Conservation (phyloP, 805 yeast genomes). For the Kuraishia borneana region DNA sequence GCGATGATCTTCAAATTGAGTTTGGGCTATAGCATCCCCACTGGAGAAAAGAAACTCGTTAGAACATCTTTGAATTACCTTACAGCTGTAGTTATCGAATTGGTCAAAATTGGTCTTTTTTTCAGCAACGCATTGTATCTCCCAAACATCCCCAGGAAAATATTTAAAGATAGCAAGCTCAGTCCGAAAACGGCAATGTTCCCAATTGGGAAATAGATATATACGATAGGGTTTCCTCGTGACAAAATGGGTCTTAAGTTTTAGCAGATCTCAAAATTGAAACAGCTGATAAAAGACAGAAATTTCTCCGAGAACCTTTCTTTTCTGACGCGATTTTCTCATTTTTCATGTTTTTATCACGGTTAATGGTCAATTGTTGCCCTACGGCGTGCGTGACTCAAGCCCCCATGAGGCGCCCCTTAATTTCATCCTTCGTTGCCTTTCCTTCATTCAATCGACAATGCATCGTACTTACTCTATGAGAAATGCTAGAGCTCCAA, state of each 20-base stretch:
- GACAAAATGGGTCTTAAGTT: no score
- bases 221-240: no score
- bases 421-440: not conserved
- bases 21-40: conserved; percentile 71
- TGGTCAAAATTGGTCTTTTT: conserved; percentile 30
- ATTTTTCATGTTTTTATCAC: no score
- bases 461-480: conserved; percentile 84
- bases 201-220: conserved; percentile 1
- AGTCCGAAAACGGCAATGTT: conserved; percentile 1
- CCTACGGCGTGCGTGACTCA: no score
- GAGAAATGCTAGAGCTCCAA: conserved; percentile 71
- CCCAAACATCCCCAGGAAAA: conserved; percentile 1
- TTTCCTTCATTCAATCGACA: conserved; percentile 5
- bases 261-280: no score
- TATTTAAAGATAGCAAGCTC: not conserved
- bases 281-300: no score
- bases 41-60: conserved; percentile 45
- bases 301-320: no score
- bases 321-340: no score
- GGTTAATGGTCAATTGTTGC: no score
- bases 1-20: conserved; percentile 19
- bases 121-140: conserved; percentile 4
- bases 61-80: no score
- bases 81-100: conserved; percentile 36
- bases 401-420: not conserved